Evolutionary conservation across 2,329 filamentous ascomycete species (phyloP).

Genomic region (Trichophyton schoenleinii): DNA sequence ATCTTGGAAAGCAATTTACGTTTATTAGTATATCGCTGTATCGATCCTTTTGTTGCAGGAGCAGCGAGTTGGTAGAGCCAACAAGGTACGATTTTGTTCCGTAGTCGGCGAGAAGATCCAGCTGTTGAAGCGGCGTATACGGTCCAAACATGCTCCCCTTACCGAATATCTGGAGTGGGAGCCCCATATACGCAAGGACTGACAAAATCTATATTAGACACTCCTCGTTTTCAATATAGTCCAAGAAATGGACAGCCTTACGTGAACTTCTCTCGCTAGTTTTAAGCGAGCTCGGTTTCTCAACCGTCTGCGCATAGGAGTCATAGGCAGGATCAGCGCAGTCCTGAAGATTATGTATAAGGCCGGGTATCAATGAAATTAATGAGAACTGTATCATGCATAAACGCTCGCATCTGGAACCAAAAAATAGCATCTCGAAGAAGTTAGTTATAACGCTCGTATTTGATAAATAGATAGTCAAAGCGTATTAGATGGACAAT

Average conservation of each 20-base stretch:
- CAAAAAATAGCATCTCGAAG: slow-evolving; percentile 88
- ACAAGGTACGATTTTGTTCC: slow-evolving; percentile 96
- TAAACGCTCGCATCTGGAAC: slow-evolving; percentile 83
- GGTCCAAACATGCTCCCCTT: slow-evolving; percentile 89
- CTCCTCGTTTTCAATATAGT: background rate
- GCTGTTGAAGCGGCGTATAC: slow-evolving; percentile 89
- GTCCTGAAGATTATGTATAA: slow-evolving; percentile 84
- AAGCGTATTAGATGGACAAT: background rate
- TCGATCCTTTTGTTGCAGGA: slow-evolving; percentile 85
- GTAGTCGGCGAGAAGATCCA: slow-evolving; percentile 84
- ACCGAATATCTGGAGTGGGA: slow-evolving; percentile 61
- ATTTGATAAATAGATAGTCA: background rate
- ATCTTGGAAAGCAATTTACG: slow-evolving; percentile 23
- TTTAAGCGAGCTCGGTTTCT: slow-evolving; percentile 69
- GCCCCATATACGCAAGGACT: slow-evolving; percentile 84
- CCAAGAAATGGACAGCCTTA: slow-evolving; percentile 21
- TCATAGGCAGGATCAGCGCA: slow-evolving; percentile 90
- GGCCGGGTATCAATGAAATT: slow-evolving; percentile 83
- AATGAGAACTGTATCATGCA: slow-evolving; percentile 99
- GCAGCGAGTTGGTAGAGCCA: slow-evolving; percentile 86
- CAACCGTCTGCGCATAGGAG: slow-evolving; percentile 60
- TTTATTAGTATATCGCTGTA: slow-evolving; percentile 97
- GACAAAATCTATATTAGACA: background rate
- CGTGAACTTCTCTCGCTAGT: slow-evolving; percentile 82
- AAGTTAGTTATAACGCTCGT: background rate